Evolutionary conservation across 371 early-diverging fungal species (phyloP).

Genomic region (Mucor lusitanicus): DNA sequence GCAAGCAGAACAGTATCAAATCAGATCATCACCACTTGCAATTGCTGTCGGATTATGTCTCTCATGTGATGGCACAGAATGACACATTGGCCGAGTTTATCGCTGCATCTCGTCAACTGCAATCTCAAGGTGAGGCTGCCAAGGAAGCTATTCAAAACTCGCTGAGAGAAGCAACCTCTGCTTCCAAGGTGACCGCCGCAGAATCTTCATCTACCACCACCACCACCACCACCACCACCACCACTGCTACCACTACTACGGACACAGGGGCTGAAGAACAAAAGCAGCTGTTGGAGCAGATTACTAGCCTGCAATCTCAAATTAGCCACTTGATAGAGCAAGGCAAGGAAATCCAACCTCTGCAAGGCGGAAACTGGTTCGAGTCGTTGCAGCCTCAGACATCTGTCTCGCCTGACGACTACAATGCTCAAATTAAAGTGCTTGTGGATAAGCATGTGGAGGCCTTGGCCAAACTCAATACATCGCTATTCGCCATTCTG

Average conservation of each 20-base stretch:
- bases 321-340: background rate
- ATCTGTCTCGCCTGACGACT: conserved; percentile 10
- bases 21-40: conserved; percentile 19
- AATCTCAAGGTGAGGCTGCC: conserved; percentile 23
- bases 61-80: conserved; percentile 29
- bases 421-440: conserved; percentile 18
- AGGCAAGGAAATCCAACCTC: background rate
- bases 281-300: background rate
- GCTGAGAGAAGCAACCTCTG: conserved; percentile 14
- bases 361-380: conserved; percentile 20
- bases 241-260: too few relatives aligned
- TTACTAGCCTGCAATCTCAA: background rate
- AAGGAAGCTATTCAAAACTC: conserved; percentile 24
- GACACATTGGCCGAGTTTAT: conserved; percentile 9
- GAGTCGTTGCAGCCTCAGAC: conserved; percentile 13
- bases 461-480: conserved; percentile 10
- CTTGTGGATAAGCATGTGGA: conserved; percentile 16
- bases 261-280: background rate
- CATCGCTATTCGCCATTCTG: conserved; percentile 8
- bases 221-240: background rate
- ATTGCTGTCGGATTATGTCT: conserved; percentile 20
- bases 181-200: background rate
- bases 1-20: conserved; percentile 9
- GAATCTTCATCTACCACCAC: background rate
- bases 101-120: conserved; percentile 5